Evolutionary conservation across 163 green algal genomes (phyloP), one percentile per base, ranked within the genome.

Genomic region (Chlorella variabilis): DNA sequence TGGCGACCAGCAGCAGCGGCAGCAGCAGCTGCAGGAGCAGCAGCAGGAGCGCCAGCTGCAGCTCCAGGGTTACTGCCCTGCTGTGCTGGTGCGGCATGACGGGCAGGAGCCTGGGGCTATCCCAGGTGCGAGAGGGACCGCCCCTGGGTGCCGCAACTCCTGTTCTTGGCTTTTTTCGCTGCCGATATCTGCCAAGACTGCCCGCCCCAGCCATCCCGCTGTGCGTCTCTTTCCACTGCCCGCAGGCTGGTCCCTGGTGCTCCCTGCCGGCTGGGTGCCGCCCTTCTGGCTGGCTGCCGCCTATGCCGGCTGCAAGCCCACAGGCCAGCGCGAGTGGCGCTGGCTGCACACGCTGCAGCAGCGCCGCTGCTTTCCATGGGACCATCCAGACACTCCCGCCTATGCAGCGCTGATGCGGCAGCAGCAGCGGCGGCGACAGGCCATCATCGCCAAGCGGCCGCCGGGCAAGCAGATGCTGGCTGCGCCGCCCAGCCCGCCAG

Each of bases 281-380:
- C 75, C 70, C n/a, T 66, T 91, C 31, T 91, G 87, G 82, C 73
- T 83, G 56, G 83, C 80, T 9, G 42, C 85, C 18, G 49, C 51
- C 21, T 84, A 54, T 56, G 49, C 71, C 7, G 86, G 77, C 25
- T 84, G 45, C 61, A 75, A 74, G 27, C 63, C 82, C 2, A 58
- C 77, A 2, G 88, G 88, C 0, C 88, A 91, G 80, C 78, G 83
- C 25, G 88, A 91, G 81, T 91, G 88, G 88, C 77, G 81, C 42
- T 91, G 88, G 88, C 59, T 80, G 42, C 71, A 83, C 27, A 73
- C 80, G 13, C 66, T 90, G 54, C 73, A 88, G 54, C 66, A 70
- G 51, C 67, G 36, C 4, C 34, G 49, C 8, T 87, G 56, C 66
- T 91, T 87, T 42, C 88, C 88, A 0, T 56, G 76, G 42, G 86